A percentile compares a stretch with the other conserved stretches of the same genome.
Evolutionary conservation across 2,329 filamentous ascomycete species (phyloP).

Genomic region (Claviceps capensis): DNA sequence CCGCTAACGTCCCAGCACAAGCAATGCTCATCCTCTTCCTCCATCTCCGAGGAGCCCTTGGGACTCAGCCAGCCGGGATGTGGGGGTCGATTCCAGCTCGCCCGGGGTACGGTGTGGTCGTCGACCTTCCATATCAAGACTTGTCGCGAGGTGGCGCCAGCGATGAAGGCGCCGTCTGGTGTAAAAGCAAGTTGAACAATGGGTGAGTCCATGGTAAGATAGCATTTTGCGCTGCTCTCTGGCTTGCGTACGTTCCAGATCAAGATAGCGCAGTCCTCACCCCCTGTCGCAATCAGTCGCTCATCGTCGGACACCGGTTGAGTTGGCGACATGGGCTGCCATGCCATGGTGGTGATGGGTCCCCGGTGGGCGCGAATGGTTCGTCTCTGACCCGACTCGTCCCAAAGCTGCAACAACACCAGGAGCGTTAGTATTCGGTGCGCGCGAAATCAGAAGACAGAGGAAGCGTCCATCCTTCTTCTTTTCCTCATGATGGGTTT

Average conservation of each 20-base stretch:
- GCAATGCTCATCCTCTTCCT: conserved; percentile 48
- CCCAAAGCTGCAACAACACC: conserved; percentile 36
- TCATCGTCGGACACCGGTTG: conserved; percentile 30
- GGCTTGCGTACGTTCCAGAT: conserved; percentile 46
- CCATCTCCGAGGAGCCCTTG: conserved; percentile 34
- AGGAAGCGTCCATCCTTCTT: neutral
- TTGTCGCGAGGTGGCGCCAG: conserved; percentile 43
- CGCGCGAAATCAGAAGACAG: neutral
- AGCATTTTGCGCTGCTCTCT: conserved; percentile 42
- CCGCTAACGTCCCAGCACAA: conserved; percentile 49
- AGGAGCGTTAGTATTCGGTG: neutral
- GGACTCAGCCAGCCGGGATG: conserved; percentile 47
- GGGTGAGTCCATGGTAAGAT: conserved; percentile 45
- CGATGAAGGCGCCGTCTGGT: conserved; percentile 49
- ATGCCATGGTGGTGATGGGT: conserved; percentile 42
- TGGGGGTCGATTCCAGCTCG: conserved; percentile 42
- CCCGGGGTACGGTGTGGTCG: conserved; percentile 42
- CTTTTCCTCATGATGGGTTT: too few relatives aligned
- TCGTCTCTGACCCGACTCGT: conserved; percentile 36
- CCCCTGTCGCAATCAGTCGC: conserved; percentile 45
- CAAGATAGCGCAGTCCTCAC: conserved; percentile 47
- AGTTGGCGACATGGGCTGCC: conserved; percentile 38
- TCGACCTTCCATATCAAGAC: conserved; percentile 54
- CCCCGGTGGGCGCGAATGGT: conserved; percentile 47
- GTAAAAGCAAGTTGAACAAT: conserved; percentile 48